phyloP scores from a whole-genome alignment of 805 yeast species.

The Candida sonorensis region DNA sequence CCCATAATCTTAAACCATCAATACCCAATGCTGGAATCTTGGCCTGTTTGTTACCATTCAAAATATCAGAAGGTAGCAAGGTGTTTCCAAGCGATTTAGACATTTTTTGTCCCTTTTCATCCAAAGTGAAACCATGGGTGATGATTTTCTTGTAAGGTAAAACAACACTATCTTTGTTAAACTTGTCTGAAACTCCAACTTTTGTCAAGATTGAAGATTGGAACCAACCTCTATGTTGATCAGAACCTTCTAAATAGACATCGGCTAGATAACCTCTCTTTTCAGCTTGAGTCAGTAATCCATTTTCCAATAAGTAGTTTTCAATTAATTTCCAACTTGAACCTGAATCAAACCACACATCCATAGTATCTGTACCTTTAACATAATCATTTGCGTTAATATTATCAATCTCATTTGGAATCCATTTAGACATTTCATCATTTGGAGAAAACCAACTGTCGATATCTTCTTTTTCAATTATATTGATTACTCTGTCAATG shows the following conservation, averaged over 20 bases:
- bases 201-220: slow-evolving; percentile 86
- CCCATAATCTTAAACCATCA: slow-evolving; percentile 88
- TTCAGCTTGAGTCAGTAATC: slow-evolving; percentile 24
- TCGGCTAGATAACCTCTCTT: slow-evolving; percentile 52
- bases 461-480: slow-evolving; percentile 54
- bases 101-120: slow-evolving; percentile 83
- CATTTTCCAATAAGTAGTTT: slow-evolving; percentile 29
- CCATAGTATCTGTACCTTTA: slow-evolving; percentile 90
- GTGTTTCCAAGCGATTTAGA: slow-evolving; percentile 89
- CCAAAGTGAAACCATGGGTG: slow-evolving; percentile 92
- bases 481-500: slow-evolving; percentile 50
- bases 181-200: slow-evolving; percentile 36
- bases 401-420: slow-evolving; percentile 46
- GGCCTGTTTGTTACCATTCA: slow-evolving; percentile 48
- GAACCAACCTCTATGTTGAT: slow-evolving; percentile 99
- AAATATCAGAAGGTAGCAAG: slow-evolving; percentile 59
- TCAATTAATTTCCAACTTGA: slow-evolving; percentile 74
- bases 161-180: slow-evolving; percentile 18
- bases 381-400: slow-evolving; percentile 36
- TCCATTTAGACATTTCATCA: slow-evolving; percentile 54
- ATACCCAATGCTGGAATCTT: slow-evolving; percentile 66
- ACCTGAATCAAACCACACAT: slow-evolving; percentile 99
- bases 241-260: slow-evolving; percentile 93
- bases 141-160: slow-evolving; percentile 67
- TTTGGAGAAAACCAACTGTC: slow-evolving; percentile 65